Conservation (phyloP, 179 eudicot species). For the Beta corolliflora region DNA sequence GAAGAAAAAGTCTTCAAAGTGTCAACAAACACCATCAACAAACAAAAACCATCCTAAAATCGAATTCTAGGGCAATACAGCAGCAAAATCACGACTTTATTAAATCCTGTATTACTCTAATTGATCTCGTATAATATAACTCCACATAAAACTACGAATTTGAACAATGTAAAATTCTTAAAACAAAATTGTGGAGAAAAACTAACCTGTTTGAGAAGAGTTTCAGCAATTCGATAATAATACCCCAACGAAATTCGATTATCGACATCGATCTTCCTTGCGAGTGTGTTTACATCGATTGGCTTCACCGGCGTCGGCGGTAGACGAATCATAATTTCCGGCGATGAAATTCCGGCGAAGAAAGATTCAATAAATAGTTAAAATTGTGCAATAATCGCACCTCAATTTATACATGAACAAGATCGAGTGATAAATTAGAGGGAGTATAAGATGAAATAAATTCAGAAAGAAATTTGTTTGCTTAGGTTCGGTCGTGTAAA, state of each 20-base stretch:
- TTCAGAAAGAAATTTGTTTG: neutral
- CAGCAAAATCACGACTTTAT: neutral
- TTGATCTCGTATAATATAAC: neutral
- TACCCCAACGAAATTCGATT: slow-evolving; percentile 78
- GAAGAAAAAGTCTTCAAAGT: neutral
- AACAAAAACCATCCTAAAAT: neutral
- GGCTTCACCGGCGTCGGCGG: slow-evolving; percentile 39
- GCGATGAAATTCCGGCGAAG: slow-evolving; percentile 10
- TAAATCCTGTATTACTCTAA: neutral
- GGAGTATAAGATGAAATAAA: neutral
- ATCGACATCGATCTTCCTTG: slow-evolving; percentile 76
- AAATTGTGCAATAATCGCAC: neutral
- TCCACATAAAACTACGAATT: neutral
- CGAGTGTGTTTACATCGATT: slow-evolving; percentile 51
- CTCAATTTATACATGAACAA: neutral
- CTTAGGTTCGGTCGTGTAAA: neutral
- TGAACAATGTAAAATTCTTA: neutral
- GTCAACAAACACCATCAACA: neutral
- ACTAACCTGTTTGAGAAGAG: slow-evolving; percentile 83
- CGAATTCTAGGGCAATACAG: slow-evolving; percentile 11
- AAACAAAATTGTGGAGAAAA: neutral
- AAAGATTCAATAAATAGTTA: neutral
- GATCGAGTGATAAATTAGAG: neutral
- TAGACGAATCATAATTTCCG: slow-evolving; percentile 47
- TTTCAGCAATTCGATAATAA: slow-evolving; percentile 90